Percentiles rank a stretch among this genome's conserved stretches.
Evolutionary conservation across 345 rosid genomes (phyloP).

Genomic region (Melaleuca alternifolia): DNA sequence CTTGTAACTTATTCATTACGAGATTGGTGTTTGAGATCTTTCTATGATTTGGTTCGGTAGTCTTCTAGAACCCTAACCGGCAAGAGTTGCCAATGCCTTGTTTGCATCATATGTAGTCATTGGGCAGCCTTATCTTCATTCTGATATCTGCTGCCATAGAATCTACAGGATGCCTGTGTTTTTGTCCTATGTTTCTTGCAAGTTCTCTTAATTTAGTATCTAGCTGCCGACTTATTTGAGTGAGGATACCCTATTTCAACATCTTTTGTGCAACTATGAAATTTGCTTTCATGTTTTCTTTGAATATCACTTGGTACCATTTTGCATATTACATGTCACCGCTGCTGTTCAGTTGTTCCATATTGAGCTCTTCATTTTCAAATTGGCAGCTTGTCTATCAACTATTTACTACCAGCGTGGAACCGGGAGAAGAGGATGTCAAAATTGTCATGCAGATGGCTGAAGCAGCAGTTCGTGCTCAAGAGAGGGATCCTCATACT

Average conservation of each 20-base stretch:
- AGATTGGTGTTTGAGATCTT: neutral
- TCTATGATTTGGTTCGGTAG: neutral
- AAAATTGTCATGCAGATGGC: slow-evolving; percentile 90
- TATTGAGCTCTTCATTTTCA: neutral
- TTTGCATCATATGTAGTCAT: neutral
- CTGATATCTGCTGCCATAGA: neutral
- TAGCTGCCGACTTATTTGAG: neutral
- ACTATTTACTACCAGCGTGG: slow-evolving; percentile 66
- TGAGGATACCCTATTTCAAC: neutral
- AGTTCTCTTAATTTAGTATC: neutral
- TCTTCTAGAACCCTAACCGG: neutral
- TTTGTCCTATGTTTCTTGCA: neutral
- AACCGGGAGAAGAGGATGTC: slow-evolving; percentile 80
- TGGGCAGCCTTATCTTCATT: neutral
- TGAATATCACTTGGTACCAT: neutral
- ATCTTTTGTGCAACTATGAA: neutral
- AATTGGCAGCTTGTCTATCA: slow-evolving; percentile 72
- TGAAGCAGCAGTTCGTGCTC: slow-evolving; percentile 80
- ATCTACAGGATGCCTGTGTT: neutral
- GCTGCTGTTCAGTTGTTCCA: neutral
- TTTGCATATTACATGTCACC: neutral
- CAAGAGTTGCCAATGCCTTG: neutral
- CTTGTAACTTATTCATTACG: neutral
- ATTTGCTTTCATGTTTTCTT: neutral
- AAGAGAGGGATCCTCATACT: slow-evolving; percentile 86